Evolutionary conservation across 129 eudicot species (phyloP), one percentile per base, ranked within the genome.

Genomic region (Escallonia rubra): DNA sequence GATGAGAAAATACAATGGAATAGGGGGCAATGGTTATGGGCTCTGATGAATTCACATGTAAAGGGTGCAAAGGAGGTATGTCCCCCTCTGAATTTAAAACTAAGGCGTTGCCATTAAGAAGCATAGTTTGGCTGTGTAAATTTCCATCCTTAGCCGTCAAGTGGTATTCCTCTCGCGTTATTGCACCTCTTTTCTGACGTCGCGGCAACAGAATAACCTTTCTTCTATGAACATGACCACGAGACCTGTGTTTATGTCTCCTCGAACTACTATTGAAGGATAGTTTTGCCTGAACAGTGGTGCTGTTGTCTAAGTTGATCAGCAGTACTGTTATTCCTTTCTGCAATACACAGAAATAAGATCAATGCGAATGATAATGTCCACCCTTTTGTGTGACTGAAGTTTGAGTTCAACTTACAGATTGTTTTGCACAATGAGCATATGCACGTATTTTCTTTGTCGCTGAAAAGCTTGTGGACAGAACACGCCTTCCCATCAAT

Each of bases 351-450:
- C 41, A 49, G 41, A 41, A 40, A 16, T 49, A 45, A 74, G 69
- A 72, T 61, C 43, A 58, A 7, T 13, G 42, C 1, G 34, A 43
- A 40, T 64, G 64, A 66, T 39, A 45, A 51, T 51, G 70, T 56
- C 51, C 43, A 48, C 54, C 43, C 56, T 23, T 6, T 59, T 9
- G 48, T 38, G 52, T 23, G 7, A n/a, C 2, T 10, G 44, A 51
- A 16, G 10, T 53, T 46, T 38, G 6, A 74, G 57, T 72, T 38
- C 10, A 13, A 76, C 97, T 85, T 85, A 91, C 97, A 23, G 96
- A 87, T 53, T 76, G 83, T 72, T 87, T 91, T 54, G 97, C 84
- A 43, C 97, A 91, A 66, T 91, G 97, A 62, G 97, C 87, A 59
- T 91, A 91, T 49, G 97, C 85, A 44, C 97, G 96, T 23, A 91